Conservation (phyloP, 2,329 filamentous ascomycete genomes). For the Rhinocladiella mackenziei region DNA sequence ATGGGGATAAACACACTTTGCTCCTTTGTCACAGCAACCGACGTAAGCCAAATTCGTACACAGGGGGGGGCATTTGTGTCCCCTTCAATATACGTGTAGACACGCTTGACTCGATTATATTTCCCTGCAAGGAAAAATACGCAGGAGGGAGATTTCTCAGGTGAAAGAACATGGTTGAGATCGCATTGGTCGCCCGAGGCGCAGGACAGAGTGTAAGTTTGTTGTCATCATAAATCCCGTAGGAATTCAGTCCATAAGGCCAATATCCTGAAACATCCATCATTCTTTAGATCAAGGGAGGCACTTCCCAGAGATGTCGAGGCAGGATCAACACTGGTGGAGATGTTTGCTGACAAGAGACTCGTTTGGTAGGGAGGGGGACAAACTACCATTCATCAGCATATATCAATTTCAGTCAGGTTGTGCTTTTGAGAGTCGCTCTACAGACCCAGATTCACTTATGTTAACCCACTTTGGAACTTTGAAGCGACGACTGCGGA, state of each 20-base stretch:
- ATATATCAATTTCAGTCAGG: background rate
- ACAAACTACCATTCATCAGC: background rate
- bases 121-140: conserved; percentile 85
- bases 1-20: conserved; percentile 73
- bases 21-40: conserved; percentile 84
- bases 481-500: too few species aligned
- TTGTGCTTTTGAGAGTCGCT: background rate
- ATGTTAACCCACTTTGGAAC: too few species aligned
- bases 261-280: conserved; percentile 66
- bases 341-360: conserved; percentile 10
- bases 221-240: conserved; percentile 74
- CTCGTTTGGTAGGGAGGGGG: background rate
- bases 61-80: conserved; percentile 70
- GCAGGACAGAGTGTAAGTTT: conserved; percentile 90
- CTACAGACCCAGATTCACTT: background rate
- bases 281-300: background rate
- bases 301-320: too few species aligned
- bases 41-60: conserved; percentile 80
- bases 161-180: conserved; percentile 79
- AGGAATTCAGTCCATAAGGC: conserved; percentile 73
- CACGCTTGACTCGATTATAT: conserved; percentile 81
- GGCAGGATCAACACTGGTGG: conserved; percentile 6
- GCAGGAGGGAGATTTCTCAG: conserved; percentile 82
- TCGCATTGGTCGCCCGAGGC: conserved; percentile 74
- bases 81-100: conserved; percentile 79